Evolutionary conservation across 768 basidiomycete genomes (phyloP).

Genomic region (Phaeotremella fagi): DNA sequence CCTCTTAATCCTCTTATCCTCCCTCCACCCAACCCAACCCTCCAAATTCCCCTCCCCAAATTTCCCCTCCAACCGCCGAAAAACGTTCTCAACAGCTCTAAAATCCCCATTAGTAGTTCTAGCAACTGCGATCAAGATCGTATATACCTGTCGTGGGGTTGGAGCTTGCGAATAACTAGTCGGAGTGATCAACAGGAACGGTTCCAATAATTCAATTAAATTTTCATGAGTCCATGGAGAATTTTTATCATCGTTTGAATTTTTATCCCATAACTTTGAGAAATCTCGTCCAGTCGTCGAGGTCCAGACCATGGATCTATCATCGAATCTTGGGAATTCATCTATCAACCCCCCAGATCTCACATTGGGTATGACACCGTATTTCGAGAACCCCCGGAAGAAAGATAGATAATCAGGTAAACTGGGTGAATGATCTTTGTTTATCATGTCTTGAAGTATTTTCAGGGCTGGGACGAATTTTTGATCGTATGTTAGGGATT

Average conservation of each 20-base stretch:
- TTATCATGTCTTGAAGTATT: slow-evolving; percentile 34
- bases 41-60: slow-evolving; percentile 34
- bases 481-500: slow-evolving; percentile 20
- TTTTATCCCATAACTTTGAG: no score
- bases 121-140: slow-evolving; percentile 32
- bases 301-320: slow-evolving; percentile 1
- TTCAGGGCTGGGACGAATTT: slow-evolving; percentile 28
- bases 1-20: slow-evolving; percentile 32
- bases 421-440: slow-evolving; percentile 20
- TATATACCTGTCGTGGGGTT: slow-evolving; percentile 23
- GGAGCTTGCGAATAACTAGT: slow-evolving; percentile 8
- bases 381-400: slow-evolving; percentile 40
- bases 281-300: not conserved
- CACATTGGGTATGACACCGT: slow-evolving; percentile 15
- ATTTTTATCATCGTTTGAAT: not conserved
- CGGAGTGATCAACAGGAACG: slow-evolving; percentile 23
- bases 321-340: not conserved
- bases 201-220: slow-evolving; percentile 21
- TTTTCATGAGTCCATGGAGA: slow-evolving; percentile 23
- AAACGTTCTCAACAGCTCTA: slow-evolving; percentile 20
- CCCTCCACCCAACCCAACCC: slow-evolving; percentile 37
- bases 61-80: slow-evolving; percentile 30
- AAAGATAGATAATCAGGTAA: slow-evolving; percentile 34
- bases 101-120: slow-evolving; percentile 26
- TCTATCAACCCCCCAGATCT: slow-evolving; percentile 1